Evolutionary conservation across 2,329 filamentous ascomycete species (phyloP), one percentile per base, ranked within the genome.

Genomic region (Fusarium sp.): DNA sequence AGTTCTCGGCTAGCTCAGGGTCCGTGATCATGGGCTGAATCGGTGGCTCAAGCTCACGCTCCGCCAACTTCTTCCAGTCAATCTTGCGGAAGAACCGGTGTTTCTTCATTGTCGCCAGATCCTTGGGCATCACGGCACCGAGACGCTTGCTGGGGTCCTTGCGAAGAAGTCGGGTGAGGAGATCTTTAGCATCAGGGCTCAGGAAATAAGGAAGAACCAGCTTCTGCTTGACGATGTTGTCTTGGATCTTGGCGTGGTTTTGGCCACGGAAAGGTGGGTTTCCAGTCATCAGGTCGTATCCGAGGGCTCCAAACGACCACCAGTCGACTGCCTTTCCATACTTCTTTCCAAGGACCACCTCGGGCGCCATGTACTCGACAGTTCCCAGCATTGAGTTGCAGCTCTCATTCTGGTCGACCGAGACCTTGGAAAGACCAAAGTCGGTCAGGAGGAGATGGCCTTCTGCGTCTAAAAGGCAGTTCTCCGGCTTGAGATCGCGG

Each of bases 361-460:
- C 96, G 2, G 96, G 96, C 0, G 96, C 97, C 96, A 99, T 99
- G 87, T 99, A 99, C 81, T 98, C 96, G 65, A 98, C 92, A 0
- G 96, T 99, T 55, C 96, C 96, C 14, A 98, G 90, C 73, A 98
- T 92, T 45, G 94, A 97, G 82, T 94, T 94, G 86, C 95, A 98
- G 61, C 81, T 85, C 45, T 90, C 90, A 7, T 78, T 76, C 25
- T 79, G 77, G 64, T 94, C 91, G 20, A 96, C 88, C 2, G 95
- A 92, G 36, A 98, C 96, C 83, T 99, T 99, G 83, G 94, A 97
- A 22, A 99, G 89, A 8, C 96, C 96, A 80, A 99, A 99, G 81
- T 99, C 97, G 3, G 97, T 98, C 33, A 99, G 88, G 8, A 99
- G 89, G 3, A 99, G 88, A 80, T 99, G 96, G 41, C 96, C 96